Base-by-base conservation (phyloP, 192 early-diverging fungal species). In the Backusella australiensis region DNA sequence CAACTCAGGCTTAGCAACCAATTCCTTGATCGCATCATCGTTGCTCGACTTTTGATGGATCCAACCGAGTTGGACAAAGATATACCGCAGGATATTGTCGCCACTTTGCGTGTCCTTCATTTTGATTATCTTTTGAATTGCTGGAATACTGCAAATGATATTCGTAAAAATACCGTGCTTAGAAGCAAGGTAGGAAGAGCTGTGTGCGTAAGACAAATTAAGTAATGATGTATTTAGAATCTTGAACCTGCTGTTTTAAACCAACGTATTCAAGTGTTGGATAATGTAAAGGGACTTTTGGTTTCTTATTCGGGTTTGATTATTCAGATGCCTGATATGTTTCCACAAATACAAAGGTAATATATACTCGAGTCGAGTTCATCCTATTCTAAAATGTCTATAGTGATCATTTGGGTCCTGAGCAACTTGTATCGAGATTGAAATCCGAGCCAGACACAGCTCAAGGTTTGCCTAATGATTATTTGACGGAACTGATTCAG, bases 281-380 rank as follows among this genome's bases (percentile, higher is more conserved):
- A 89, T 42, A 76, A 82, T 17, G 82, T 89, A 11, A 86, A 89
- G 56, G 82, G 44, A 0, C 70, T 98, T 66, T 74, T 97, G 21
- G 85, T 97, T 2, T 96, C 92, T 67, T 99, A 98, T 79, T 87
- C 89, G 67, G 94, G 94, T 6, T 84, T 97, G 35, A 85, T 94
- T 49, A 75, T 98, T 39, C 95, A 93, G 66, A 88, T 95, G 73
- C 92, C 93, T n/a, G 96, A 94, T 29, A 94, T 94, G 90, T 97
- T 97, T 75, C 90, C 96, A 29, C 95, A 95, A 75, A 67, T 83
- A 4, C 56, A 63, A 63, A 63, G 56, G 56, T 63, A 63, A n/a
- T 14, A 12, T 2, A 32, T 32, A 32, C 32, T 32, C 32, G 32
- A 32, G 32, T 32, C 32, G 32, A 32, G 32, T 32, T 32, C 32